A percentile compares a stretch with the other conserved stretches of the same genome.
Conservation (phyloP, 2,329 filamentous ascomycete genomes). For the Herpomyces periplanetae region DNA sequence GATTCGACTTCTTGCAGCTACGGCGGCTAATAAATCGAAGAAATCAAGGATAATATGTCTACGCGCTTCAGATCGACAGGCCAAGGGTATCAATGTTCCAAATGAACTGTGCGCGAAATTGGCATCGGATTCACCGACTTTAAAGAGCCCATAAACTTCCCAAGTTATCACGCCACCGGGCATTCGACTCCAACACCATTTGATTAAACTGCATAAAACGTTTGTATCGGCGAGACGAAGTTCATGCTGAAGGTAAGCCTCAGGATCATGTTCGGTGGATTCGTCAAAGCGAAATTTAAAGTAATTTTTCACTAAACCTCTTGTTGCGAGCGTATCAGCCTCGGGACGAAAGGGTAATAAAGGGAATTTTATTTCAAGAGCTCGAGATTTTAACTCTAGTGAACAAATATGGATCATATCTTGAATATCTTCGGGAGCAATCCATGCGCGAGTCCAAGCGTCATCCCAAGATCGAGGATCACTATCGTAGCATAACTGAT, state of each 20-base stretch:
- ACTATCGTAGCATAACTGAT: too few relatives aligned
- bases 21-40: slow-evolving; percentile 61
- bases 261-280: slow-evolving; percentile 15
- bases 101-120: slow-evolving; percentile 70
- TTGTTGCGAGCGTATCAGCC: slow-evolving; percentile 60
- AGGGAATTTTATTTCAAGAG: slow-evolving; percentile 59
- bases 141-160: slow-evolving; percentile 89
- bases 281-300: slow-evolving; percentile 31
- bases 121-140: slow-evolving; percentile 73
- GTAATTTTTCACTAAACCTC: slow-evolving; percentile 67
- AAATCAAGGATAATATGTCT: slow-evolving; percentile 78
- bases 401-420: slow-evolving; percentile 55
- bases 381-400: slow-evolving; percentile 53
- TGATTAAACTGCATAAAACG: slow-evolving; percentile 70
- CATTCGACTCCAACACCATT: slow-evolving; percentile 93
- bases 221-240: slow-evolving; percentile 70
- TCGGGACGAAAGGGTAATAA: slow-evolving; percentile 75
- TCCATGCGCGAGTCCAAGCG: slow-evolving; percentile 39
- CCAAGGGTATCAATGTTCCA: slow-evolving; percentile 75
- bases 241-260: slow-evolving; percentile 38
- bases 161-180: slow-evolving; percentile 70
- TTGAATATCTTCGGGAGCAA: slow-evolving; percentile 63
- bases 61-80: slow-evolving; percentile 48
- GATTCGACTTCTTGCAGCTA: slow-evolving; percentile 63
- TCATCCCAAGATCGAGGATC: too few relatives aligned